Evolutionary conservation across 2,329 filamentous ascomycete genomes (phyloP), one percentile per base, ranked within the genome.

Genomic region (Lojkania enalia): DNA sequence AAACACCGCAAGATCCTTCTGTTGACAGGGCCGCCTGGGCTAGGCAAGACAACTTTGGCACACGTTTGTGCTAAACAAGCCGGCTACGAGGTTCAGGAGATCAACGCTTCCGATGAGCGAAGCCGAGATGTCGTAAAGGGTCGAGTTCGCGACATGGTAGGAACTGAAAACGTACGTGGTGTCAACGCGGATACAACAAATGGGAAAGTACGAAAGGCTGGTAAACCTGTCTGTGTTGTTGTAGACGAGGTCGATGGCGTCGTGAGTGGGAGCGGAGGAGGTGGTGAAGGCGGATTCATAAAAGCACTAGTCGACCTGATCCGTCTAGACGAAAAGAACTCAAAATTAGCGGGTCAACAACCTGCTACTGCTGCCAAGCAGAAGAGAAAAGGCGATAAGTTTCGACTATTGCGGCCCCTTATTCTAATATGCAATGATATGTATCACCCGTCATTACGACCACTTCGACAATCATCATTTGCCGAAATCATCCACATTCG

Each of bases 191-290:
- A 76, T 49, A 74, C 66, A 3, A 63, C 68, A 16, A 71, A 71
- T 35, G 82, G 76, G 39, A 82, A 82, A 71, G 71, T 83, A 9
- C 79, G 81, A 42, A 95, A 89, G 63, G 77, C 86, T 23, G 90
- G 88, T 11, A 88, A 85, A 47, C 95, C 94, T 0, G 85, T 96
- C 0, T 99, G 94, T 57, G 88, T 99, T 3, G 80, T 99, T 2
- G 90, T 99, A 1, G 94, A 99, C 61, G 94, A 99, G 71, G 94
- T 97, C 1, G 94, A 99, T 64, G 94, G 94, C 30, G 94, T 95
- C 0, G 90, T 95, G 2, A 79, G 87, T 16, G 90, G 92, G 9
- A 85, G 86, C 38, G 85, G 87, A 4, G 76, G 78, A 21, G 88
- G 65, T 23, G 74, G 90, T 27, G 94, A 99, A 65, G 92, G 92